Evolutionary conservation across 2,329 filamentous ascomycete species (phyloP), one percentile per base, ranked within the genome.

Genomic region (Alternaria ethzedia): DNA sequence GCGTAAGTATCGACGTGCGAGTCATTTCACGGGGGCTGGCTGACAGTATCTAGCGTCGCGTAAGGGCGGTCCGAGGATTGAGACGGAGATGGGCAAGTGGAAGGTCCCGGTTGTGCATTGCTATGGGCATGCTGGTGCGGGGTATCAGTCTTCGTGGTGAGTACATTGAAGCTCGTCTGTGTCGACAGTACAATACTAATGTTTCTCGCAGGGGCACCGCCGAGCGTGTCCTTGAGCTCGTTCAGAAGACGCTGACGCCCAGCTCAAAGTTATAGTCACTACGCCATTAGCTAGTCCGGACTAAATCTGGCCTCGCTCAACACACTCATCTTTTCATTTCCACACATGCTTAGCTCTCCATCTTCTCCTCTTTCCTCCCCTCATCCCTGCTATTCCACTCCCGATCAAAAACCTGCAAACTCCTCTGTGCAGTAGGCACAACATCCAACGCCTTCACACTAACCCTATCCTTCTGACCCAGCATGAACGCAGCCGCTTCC

Each of bases 111-210:
- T 86, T 87, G 21, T 96, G 57, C 92, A 96, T 79, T 92, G 93
- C 72, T 94, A 94, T 72, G 92, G 92, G 0, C 91, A 94, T 78
- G 88, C 89, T 2, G 91, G 92, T 2, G 93, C 91, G 84, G 94
- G 94, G 13, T 97, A 85, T 77, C 84, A 85, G 75, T 80, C 81
- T 6, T 82, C 79, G 32, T 85, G 77, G 74, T 77, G 58, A 64
- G 74, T 56, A 15, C 10, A 0, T 4, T 28, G 17, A 15, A 17
- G 15, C 7, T 41, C 9, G 9, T 9, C 32, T 41, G n/a, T 41
- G n/a, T 41, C 8, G 36, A 41, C n/a, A 41, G 36, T 13, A 12
- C 21, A 4, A 36, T 28, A 36, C 58, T 66, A n/a, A 69, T 55
- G 6, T 6, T 4, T 11, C 12, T 21, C 32, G 4, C 54, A 76